phyloP scores from a whole-genome alignment of 495 filamentous ascomycete species.

The Rhizodiscina lignyota region DNA sequence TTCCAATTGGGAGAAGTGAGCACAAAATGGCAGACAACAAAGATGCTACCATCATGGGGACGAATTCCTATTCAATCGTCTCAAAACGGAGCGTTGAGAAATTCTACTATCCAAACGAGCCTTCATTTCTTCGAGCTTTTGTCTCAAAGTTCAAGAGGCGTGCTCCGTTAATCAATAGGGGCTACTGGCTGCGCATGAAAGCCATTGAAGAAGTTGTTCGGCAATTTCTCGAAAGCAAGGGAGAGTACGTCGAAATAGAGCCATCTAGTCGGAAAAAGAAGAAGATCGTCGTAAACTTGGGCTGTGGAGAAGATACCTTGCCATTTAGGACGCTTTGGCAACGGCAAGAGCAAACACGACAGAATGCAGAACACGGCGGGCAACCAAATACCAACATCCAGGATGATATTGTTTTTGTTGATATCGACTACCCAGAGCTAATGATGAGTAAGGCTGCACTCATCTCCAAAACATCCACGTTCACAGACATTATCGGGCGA shows the following conservation, averaged over 20 bases:
- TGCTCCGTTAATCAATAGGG: constrained; percentile 72
- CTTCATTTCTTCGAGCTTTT: constrained; percentile 74
- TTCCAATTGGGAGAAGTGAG: no score
- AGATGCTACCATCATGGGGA: constrained; percentile 16
- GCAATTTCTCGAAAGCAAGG: constrained; percentile 55
- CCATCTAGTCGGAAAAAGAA: constrained; percentile 26
- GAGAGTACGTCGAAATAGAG: no score
- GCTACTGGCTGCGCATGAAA: constrained; percentile 74
- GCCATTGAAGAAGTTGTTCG: constrained; percentile 58
- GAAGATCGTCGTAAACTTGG: constrained; percentile 71
- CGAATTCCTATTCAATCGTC: constrained; percentile 78
- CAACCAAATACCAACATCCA: constrained; percentile 39
- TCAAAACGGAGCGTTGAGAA: constrained; percentile 81
- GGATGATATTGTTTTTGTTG: constrained; percentile 49
- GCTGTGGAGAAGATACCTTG: constrained; percentile 54
- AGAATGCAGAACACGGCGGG: no score
- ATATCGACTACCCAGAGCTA: constrained; percentile 74
- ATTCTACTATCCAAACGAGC: constrained; percentile 53
- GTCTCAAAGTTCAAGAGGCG: constrained; percentile 67
- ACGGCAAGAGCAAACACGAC: background rate
- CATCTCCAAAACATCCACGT: constrained; percentile 42
- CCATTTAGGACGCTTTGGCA: background rate
- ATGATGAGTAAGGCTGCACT: constrained; percentile 57
- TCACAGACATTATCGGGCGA: no score
- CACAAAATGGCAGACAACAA: background rate